Evolutionary conservation across 352 stramenopile genomes (phyloP), one percentile per base, ranked within the genome.

Genomic region (Blastocystis hominis): DNA sequence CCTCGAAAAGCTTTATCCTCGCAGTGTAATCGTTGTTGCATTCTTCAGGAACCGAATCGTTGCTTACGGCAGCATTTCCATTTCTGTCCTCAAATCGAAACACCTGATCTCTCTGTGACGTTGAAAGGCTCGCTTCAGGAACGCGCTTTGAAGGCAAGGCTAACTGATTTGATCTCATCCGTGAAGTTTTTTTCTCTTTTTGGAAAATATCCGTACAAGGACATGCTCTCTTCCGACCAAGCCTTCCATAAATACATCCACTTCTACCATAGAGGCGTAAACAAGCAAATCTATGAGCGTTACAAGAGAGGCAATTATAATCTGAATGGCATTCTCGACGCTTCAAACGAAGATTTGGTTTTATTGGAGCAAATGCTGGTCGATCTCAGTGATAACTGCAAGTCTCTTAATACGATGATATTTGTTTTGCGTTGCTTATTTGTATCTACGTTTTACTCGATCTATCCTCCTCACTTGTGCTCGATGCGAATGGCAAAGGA

Each of bases 401-500:
- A 50, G 50, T 2, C 15, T 3, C 3, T 24, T 24, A 4, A 2
- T 15, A 42, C 36, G 62, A 42, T 38, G 20, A 42, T 72, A 15
- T 72, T 15, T 72, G 2, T 84, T 3, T 13, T 84, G 44, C 72
- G 72, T 20, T 6, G 34, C 13, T 40, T 84, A n/a, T 24, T 84
- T 30, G 10, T 50, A 13, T 56, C 56, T 9, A 38, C 44, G 53
- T 10, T 84, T 10, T 54, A 24, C n/a, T 84, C 72, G 6, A 34
- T 84, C 5, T 84, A 69, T 46, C 72, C 72, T 1, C 50, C 72
- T 47, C 72, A 84, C 10, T 15, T 84, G 10, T 44, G 24, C 36
- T 46, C 30, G 9, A 84, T 17, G 15, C 20, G 10, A 2, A 55
- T 40, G 3, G 20, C 72, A 13, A 17, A 44, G 47, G 44, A 59